Percentiles rank a stretch among this genome's conserved stretches.
Evolutionary conservation across 169 alveolate species (phyloP).

Genomic region (Blepharisma undulans): DNA sequence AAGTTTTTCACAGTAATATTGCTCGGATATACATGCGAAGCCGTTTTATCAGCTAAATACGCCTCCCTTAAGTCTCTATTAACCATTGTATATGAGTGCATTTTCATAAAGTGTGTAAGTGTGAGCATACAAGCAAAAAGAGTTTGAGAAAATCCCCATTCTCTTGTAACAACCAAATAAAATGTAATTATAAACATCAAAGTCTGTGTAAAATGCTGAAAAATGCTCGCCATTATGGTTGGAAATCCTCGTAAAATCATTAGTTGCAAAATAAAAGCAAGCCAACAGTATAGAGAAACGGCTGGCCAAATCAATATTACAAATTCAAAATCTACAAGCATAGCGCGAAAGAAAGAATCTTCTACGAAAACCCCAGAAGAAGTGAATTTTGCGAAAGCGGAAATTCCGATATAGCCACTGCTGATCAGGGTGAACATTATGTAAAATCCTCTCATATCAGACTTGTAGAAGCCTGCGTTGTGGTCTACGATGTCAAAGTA

Average conservation of each 20-base stretch:
- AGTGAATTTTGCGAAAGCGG: constrained; percentile 1
- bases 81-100: constrained; percentile 46
- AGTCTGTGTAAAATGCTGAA: constrained; percentile 36
- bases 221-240: constrained; percentile 7
- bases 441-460: constrained; percentile 29
- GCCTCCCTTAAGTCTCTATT: constrained; percentile 40
- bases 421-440: constrained; percentile 32
- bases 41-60: neutral
- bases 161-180: neutral
- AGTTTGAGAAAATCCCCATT: constrained; percentile 42
- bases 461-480: constrained; percentile 26
- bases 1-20: constrained; percentile 17
- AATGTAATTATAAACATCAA: constrained; percentile 1
- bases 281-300: constrained; percentile 5
- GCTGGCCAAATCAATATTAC: constrained; percentile 11
- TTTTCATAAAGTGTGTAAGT: constrained; percentile 47
- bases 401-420: constrained; percentile 8
- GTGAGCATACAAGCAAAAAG: constrained; percentile 20
- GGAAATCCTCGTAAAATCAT: constrained; percentile 36
- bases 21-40: neutral
- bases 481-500: constrained; percentile 10
- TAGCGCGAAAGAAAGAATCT: neutral
- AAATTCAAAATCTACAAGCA: constrained; percentile 3
- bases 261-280: constrained; percentile 37
- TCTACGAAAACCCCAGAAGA: neutral